Base-by-base conservation (phyloP, 148 eudicot genomes). In the Simmondsia chinensis region DNA sequence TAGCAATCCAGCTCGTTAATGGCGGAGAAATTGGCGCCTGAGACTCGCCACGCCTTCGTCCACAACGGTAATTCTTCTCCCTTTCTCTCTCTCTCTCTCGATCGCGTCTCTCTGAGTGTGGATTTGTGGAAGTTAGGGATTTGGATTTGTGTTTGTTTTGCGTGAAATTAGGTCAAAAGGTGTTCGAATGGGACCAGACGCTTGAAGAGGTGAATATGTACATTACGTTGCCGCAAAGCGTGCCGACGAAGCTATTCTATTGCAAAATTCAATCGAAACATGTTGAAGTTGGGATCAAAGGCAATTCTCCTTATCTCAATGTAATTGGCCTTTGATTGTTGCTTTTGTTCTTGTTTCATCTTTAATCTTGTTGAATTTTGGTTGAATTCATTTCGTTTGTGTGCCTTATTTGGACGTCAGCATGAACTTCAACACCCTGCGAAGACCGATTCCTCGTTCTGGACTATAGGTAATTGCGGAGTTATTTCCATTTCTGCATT, bases 391-490 rank as follows among this genome's bases (percentile, higher is more conserved):
- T 21, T 19, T 9, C 16, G 19, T 3, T 0, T 33, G 40, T 0
- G 11, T 20, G 3, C 7, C 21, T 43, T 45, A 17, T 5, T 50
- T 19, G 13, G 33, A 47, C 57, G 33, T 17, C 59, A 57, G 70
- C 70, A 64, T 64, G 63, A 57, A 50, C 54, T 64, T 7, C 59
- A 64, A 23, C 56, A 54, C 51, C 85, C 93, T 21, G 97, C 82
- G 25, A 89, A 85, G 74, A 81, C 84, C 1, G 97, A 85, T 52
- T 79, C 68, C 47, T 84, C 85, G 9, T 84, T 84, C 40, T 89
- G 97, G 97, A 89, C 97, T 21, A 64, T 89, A 59, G 97, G 97
- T 89, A 74, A 7, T n/a, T n/a, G n/a, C n/a, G n/a, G n/a, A n/a
- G n/a, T 29, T 19, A 1, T 31, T 50, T 2, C 2, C 6, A 21